Evolutionary conservation across 805 yeast genomes (phyloP).

Genomic region (Hanseniaspora meyeri): DNA sequence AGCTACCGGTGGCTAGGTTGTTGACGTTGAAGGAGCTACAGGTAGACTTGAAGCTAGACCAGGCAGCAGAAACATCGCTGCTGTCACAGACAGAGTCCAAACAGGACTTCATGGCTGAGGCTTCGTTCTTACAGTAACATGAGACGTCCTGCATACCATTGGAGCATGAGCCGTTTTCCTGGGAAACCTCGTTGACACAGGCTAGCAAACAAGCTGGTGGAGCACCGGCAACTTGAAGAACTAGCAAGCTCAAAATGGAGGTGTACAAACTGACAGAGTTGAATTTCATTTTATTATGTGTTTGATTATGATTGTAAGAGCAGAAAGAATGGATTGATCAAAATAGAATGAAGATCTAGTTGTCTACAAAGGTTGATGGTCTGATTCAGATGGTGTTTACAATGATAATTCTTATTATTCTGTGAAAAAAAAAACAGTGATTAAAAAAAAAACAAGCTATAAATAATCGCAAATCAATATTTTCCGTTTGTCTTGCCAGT

Average conservation of each 20-base stretch:
- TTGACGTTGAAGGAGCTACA: slow-evolving; percentile 36
- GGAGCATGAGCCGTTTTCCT: slow-evolving; percentile 40
- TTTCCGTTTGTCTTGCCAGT: too few species aligned
- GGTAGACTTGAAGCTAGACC: slow-evolving; percentile 40
- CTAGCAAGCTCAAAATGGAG: slow-evolving; percentile 16
- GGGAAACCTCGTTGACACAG: slow-evolving; percentile 63
- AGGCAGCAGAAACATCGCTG: slow-evolving; percentile 47
- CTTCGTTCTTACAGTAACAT: slow-evolving; percentile 56
- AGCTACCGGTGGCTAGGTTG: slow-evolving; percentile 22
- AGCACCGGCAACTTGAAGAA: slow-evolving; percentile 37
- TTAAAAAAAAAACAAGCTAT: too few species aligned
- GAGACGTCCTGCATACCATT: slow-evolving; percentile 45
- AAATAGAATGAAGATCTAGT: too few species aligned
- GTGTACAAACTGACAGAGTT: slow-evolving; percentile 1
- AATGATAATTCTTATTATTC: too few species aligned
- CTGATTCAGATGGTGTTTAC: too few species aligned
- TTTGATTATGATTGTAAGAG: background rate
- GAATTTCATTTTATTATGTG: background rate
- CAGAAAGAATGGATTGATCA: background rate
- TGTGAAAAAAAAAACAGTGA: too few species aligned
- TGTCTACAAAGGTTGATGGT: too few species aligned
- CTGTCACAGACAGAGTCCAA: slow-evolving; percentile 57
- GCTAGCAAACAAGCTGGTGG: slow-evolving; percentile 91
- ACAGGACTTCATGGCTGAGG: slow-evolving; percentile 45
- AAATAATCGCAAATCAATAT: too few species aligned